phyloP scores from a whole-genome alignment of 345 rosid genomes.

The Lumnitzera littorea region DNA sequence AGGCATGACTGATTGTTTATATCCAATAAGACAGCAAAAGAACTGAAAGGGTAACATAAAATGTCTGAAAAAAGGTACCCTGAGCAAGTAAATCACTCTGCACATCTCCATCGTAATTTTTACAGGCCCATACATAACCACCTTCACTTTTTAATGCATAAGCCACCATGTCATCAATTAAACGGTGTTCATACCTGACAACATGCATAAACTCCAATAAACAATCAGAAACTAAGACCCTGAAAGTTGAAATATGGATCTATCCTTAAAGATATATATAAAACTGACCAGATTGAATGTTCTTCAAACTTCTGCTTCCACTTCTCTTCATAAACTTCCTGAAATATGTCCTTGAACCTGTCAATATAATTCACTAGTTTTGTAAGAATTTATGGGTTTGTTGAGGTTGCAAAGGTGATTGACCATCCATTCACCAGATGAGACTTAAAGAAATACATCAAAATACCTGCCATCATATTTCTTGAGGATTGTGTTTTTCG shows the following conservation, averaged over 20 bases:
- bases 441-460: conserved; percentile 10
- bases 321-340: conserved; percentile 81
- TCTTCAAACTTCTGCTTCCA: conserved; percentile 94
- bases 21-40: too few relatives aligned
- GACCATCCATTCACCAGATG: not conserved
- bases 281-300: conserved; percentile 73
- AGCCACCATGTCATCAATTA: conserved; percentile 99
- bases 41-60: not conserved
- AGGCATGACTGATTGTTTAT: too few relatives aligned
- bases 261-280: not conserved
- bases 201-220: not conserved
- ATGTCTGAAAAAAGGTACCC: conserved; percentile 32
- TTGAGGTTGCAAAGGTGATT: not conserved
- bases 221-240: conserved; percentile 5
- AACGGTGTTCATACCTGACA: conserved; percentile 93
- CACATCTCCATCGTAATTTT: conserved; percentile 98
- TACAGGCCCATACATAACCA: conserved; percentile 99
- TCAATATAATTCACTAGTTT: not conserved
- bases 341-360: conserved; percentile 97
- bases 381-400: not conserved
- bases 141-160: conserved; percentile 94
- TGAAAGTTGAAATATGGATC: not conserved
- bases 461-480: conserved; percentile 95
- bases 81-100: conserved; percentile 98
- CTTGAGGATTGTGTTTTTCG: conserved; percentile 94